Evolutionary conservation across 805 yeast species (phyloP).

Genomic region (Brettanomyces sp.): DNA sequence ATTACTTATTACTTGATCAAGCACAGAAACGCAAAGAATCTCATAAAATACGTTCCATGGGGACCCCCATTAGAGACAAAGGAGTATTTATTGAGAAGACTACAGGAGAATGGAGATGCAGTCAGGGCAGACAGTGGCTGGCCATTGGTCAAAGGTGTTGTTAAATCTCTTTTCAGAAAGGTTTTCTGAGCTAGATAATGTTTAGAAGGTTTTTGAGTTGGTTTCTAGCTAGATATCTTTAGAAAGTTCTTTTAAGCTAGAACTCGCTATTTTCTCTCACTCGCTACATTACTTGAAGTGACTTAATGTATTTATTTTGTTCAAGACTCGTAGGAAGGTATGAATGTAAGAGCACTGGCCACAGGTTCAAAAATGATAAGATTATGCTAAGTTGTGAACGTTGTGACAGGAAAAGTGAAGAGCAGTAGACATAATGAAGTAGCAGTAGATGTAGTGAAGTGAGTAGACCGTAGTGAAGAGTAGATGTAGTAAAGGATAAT

Average conservation of each 20-base stretch:
- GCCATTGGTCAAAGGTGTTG: slow-evolving; percentile 54
- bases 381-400: too few relatives aligned
- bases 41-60: slow-evolving; percentile 95
- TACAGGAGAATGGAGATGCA: slow-evolving; percentile 95
- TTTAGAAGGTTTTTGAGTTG: not conserved
- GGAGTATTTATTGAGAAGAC: slow-evolving; percentile 78
- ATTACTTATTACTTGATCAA: slow-evolving; percentile 66
- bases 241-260: not conserved
- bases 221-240: not conserved
- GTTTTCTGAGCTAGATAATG: slow-evolving; percentile 8
- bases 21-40: slow-evolving; percentile 56
- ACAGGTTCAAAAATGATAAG: too few relatives aligned
- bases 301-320: too few relatives aligned
- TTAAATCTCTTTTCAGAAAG: slow-evolving; percentile 26
- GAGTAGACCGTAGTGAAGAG: too few relatives aligned
- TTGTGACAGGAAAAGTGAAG: too few relatives aligned
- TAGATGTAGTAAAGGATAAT: too few relatives aligned
- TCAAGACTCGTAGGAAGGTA: too few relatives aligned
- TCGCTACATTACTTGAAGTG: too few relatives aligned
- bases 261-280: not conserved
- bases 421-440: too few relatives aligned
- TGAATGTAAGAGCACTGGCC: too few relatives aligned
- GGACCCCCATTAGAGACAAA: slow-evolving; percentile 93
- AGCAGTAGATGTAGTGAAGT: too few relatives aligned
- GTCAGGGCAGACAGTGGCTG: slow-evolving; percentile 78